A percentile compares a stretch with the other conserved stretches of the same genome.
phyloP scores from a whole-genome alignment of 352 stramenopile species.

The Globisporangium megalacanthum region DNA sequence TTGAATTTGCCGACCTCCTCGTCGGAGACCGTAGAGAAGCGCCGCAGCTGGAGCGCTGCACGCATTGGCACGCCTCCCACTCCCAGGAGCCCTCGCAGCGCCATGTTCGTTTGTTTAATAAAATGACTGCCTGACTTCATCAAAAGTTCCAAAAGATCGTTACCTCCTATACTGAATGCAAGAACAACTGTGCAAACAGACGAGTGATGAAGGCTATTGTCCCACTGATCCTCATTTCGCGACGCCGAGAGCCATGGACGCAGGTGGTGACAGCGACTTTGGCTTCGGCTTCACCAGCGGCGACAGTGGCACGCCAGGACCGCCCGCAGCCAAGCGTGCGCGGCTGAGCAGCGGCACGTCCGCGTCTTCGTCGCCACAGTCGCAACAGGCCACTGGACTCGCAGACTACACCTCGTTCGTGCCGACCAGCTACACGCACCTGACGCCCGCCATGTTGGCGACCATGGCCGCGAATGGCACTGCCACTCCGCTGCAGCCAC shows the following conservation, averaged over 20 bases:
- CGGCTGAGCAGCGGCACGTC: not conserved
- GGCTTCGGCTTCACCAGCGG: not conserved
- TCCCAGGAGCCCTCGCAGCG: not conserved
- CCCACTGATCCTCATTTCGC: not conserved
- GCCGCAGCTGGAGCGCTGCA: not conserved
- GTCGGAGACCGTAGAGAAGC: conserved; percentile 59
- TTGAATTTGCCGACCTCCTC: conserved; percentile 85
- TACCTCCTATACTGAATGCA: too few relatives aligned
- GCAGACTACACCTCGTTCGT: conserved; percentile 27
- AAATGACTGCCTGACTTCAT: too few relatives aligned
- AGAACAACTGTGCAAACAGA: not conserved
- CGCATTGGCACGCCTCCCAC: not conserved
- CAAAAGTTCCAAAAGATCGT: not conserved
- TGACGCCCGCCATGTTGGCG: conserved; percentile 22
- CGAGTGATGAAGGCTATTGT: not conserved
- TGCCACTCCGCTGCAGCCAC: conserved; percentile 9
- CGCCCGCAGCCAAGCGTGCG: not conserved
- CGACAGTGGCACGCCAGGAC: not conserved
- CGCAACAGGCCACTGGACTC: not conserved
- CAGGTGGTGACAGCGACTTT: not conserved
- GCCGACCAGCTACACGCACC: conserved; percentile 23
- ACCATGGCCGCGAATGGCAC: conserved; percentile 6
- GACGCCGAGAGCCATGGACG: not conserved
- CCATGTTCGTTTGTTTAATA: not conserved
- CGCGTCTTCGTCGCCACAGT: not conserved